Evolutionary conservation across 139 green algal genomes (phyloP).

Genomic region (Mesotaenium endlicherianum): DNA sequence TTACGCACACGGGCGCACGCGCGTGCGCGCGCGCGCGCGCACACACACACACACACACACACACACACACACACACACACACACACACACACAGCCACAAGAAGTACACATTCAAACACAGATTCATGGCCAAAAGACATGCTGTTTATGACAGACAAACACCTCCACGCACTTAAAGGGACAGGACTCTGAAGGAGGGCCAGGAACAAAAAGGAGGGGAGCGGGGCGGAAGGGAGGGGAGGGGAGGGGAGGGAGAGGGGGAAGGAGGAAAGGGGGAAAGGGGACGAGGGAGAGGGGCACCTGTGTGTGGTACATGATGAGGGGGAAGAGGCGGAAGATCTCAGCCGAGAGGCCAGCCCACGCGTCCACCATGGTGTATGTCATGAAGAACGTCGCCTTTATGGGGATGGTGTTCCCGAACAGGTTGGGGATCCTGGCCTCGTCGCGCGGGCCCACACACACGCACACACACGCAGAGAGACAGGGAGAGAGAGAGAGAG

Average conservation of each 20-base stretch:
- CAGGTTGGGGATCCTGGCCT: slow-evolving; percentile 7
- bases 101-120: background rate
- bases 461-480: background rate
- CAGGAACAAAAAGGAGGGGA: background rate
- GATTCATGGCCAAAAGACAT: background rate
- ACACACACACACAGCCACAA: too few species aligned
- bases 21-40: too few species aligned
- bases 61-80: too few species aligned
- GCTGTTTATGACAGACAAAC: background rate
- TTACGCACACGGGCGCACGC: too few species aligned
- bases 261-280: background rate
- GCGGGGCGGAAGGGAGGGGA: too few species aligned
- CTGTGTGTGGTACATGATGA: slow-evolving; percentile 47
- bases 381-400: slow-evolving; percentile 48
- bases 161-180: background rate
- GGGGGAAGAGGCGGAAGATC: slow-evolving; percentile 18
- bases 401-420: slow-evolving; percentile 23
- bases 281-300: background rate
- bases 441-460: background rate
- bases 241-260: too few species aligned
- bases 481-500: background rate
- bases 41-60: too few species aligned
- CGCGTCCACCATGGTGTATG: slow-evolving; percentile 40
- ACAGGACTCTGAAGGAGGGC: background rate
- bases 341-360: slow-evolving; percentile 29